Conservation (phyloP, 352 stramenopile species). For the Pythium aristosporum region DNA sequence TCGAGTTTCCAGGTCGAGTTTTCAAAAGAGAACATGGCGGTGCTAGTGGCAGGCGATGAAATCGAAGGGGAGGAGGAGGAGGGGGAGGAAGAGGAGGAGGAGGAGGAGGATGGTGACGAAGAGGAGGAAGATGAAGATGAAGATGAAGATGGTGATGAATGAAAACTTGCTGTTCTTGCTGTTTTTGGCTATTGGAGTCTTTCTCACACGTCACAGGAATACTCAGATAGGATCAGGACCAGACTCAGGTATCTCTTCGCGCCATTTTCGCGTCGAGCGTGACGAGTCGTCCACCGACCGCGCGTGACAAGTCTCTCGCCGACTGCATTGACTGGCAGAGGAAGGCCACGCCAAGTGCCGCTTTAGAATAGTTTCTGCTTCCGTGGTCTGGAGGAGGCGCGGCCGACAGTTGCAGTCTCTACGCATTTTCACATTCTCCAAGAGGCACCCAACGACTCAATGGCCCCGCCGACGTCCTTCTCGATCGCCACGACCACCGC, state of each 20-base stretch:
- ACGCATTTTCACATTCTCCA: neutral
- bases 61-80: conserved; percentile 29
- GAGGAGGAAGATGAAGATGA: conserved; percentile 26
- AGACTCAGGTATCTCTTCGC: conserved; percentile 18
- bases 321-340: too few relatives aligned
- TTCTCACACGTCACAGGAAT: conserved; percentile 7
- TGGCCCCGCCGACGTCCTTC: conserved; percentile 28
- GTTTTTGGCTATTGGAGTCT: neutral
- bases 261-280: conserved; percentile 5
- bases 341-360: neutral
- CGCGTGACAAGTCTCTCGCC: neutral
- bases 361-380: neutral
- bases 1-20: conserved; percentile 34
- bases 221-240: conserved; percentile 18
- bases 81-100: conserved; percentile 19
- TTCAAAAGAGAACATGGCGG: conserved; percentile 16
- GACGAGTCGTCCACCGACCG: neutral
- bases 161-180: neutral
- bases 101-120: conserved; percentile 21
- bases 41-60: conserved; percentile 30
- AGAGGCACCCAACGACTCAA: neutral
- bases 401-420: neutral
- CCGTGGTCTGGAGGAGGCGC: neutral
- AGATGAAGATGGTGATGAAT: conserved; percentile 5
- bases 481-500: conserved; percentile 13